Evolutionary conservation across 352 stramenopile genomes (phyloP).

Genomic region (Phytopythium helicoides): DNA sequence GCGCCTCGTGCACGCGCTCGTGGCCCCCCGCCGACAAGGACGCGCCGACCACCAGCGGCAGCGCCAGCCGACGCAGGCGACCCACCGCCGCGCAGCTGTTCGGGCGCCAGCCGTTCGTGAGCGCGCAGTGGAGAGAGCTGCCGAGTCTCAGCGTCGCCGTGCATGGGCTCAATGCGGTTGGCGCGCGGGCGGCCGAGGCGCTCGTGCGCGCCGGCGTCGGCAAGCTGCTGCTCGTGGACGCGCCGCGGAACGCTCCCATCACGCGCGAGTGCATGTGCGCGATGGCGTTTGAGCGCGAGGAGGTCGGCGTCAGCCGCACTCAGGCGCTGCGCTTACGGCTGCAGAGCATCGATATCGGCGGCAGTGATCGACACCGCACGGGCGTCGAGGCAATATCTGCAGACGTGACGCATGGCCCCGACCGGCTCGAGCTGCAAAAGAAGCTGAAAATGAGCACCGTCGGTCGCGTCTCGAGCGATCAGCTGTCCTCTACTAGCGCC

Average conservation of each 20-base stretch:
- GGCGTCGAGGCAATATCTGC: constrained; percentile 26
- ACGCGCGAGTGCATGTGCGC: constrained; percentile 21
- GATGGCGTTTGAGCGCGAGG: constrained; percentile 22
- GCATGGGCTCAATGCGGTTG: constrained; percentile 28
- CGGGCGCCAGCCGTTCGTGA: constrained; percentile 18
- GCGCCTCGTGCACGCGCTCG: constrained; percentile 25
- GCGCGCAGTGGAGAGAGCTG: constrained; percentile 24
- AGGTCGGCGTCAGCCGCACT: constrained; percentile 29
- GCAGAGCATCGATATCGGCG: constrained; percentile 17
- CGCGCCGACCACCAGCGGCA: not conserved
- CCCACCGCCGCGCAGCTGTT: constrained; percentile 27
- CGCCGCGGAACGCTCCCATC: constrained; percentile 12
- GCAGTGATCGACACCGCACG: constrained; percentile 1
- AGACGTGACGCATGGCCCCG: constrained; percentile 23
- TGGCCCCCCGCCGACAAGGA: constrained; percentile 3
- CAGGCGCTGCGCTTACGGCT: constrained; percentile 36
- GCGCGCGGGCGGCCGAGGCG: constrained; percentile 23
- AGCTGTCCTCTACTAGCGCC: not conserved
- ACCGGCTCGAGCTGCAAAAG: constrained; percentile 34
- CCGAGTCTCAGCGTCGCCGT: constrained; percentile 21
- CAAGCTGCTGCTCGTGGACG: constrained; percentile 33
- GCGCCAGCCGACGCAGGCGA: not conserved
- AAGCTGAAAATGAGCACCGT: constrained; percentile 30
- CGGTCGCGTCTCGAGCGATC: constrained; percentile 2
- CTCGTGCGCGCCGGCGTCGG: constrained; percentile 31